These are phyloP conservation scores for Cutaneotrichosporon sp. DNA, from an alignment of 1,284 basidiomycete genomes.

Conservation along the genomic window DNA sequence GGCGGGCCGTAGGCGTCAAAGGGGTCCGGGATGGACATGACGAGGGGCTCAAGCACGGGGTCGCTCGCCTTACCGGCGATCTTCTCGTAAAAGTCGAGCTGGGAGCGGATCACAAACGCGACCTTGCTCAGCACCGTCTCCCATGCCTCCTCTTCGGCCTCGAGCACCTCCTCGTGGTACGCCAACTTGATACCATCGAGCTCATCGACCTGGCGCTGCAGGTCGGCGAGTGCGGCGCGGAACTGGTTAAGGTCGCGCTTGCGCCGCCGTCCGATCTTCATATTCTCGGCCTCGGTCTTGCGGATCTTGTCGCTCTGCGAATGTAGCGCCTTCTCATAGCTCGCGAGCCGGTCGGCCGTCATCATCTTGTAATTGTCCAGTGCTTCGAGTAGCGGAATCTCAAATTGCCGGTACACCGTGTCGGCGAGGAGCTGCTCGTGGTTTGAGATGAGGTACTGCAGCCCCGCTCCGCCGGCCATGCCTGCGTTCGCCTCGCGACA, in stretches of 20 bases:
- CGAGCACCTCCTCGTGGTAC: slow-evolving; percentile 68
- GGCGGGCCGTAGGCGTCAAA: slow-evolving; percentile 88
- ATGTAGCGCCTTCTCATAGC: slow-evolving; percentile 73
- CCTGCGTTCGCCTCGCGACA: slow-evolving; percentile 46
- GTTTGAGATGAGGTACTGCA: slow-evolving; percentile 89
- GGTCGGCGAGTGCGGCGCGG: slow-evolving; percentile 72
- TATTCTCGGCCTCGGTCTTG: slow-evolving; percentile 82
- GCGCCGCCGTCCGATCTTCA: slow-evolving; percentile 66
- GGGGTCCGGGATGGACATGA: slow-evolving; percentile 85
- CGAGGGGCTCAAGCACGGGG: slow-evolving; percentile 83
- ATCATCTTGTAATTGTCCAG: slow-evolving; percentile 67
- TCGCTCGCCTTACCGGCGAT: slow-evolving; percentile 73
- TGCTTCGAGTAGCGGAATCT: slow-evolving; percentile 80
- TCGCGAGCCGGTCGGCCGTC: slow-evolving; percentile 66
- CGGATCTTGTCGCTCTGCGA: slow-evolving; percentile 83
- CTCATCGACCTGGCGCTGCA: slow-evolving; percentile 75
- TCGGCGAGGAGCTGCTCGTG: slow-evolving; percentile 88
- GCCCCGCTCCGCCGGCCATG: slow-evolving; percentile 73
- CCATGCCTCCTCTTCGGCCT: slow-evolving; percentile 90
- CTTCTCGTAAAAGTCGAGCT: slow-evolving; percentile 54
- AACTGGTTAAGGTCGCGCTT: slow-evolving; percentile 83
- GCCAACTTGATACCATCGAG: slow-evolving; percentile 54
- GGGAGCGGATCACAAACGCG: slow-evolving; percentile 49
- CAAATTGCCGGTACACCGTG: slow-evolving; percentile 82
- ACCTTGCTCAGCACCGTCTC: slow-evolving; percentile 81